phyloP scores from a whole-genome alignment of 768 basidiomycete genomes.

The Suillus variegatus region DNA sequence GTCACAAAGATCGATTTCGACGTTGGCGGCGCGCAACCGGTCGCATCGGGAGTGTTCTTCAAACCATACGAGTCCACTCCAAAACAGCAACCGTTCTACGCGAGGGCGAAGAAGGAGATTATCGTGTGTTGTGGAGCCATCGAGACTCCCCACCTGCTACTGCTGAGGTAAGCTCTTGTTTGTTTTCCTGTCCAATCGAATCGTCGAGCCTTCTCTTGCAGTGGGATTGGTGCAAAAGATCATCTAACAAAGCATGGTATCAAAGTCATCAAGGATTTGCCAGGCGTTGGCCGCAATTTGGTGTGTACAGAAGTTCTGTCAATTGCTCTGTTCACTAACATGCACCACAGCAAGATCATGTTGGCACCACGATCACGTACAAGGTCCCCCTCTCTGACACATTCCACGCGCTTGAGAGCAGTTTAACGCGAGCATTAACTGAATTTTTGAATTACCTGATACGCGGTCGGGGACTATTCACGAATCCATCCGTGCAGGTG shows the following conservation, averaged over 20 bases:
- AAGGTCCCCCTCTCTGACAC: conserved; percentile 34
- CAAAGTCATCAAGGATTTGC: conserved; percentile 30
- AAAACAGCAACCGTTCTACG: not conserved
- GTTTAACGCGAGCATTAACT: conserved; percentile 28
- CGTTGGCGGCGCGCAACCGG: not conserved
- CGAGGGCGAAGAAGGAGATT: no score
- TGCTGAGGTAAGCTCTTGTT: no score
- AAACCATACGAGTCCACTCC: not conserved
- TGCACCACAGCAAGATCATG: conserved; percentile 38
- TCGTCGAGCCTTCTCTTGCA: no score
- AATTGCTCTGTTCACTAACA: not conserved
- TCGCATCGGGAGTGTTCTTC: conserved; percentile 1
- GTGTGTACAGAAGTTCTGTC: conserved; percentile 17
- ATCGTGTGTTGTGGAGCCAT: no score
- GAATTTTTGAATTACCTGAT: conserved; percentile 36
- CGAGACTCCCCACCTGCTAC: no score
- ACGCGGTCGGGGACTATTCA: conserved; percentile 35
- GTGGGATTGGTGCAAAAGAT: no score
- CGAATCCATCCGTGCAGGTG: conserved; percentile 31
- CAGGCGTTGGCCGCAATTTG: conserved; percentile 36
- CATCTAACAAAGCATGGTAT: no score
- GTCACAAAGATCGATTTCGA: conserved; percentile 2
- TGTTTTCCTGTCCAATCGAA: no score
- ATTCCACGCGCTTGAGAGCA: conserved; percentile 26
- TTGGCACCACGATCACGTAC: conserved; percentile 35